Evolutionary conservation across 352 stramenopile genomes (phyloP).

Genomic region (Phytopythium montanum): DNA sequence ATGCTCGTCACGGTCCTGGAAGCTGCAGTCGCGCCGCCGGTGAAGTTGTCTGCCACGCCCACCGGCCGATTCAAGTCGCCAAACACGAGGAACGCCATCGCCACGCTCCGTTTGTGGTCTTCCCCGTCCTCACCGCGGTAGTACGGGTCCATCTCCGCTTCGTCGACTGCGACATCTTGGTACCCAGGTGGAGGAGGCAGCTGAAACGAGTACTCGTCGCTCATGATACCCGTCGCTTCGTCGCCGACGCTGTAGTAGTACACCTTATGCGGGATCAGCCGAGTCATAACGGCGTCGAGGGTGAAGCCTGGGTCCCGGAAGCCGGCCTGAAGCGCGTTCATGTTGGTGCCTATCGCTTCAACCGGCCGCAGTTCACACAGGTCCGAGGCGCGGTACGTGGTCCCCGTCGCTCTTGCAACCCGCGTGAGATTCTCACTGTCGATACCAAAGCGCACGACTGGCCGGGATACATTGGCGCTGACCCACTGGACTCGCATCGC

Average conservation of each 20-base stretch:
- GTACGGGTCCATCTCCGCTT: slow-evolving; percentile 1
- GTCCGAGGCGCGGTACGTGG: slow-evolving; percentile 26
- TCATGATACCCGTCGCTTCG: slow-evolving; percentile 17
- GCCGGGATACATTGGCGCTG: slow-evolving; percentile 31
- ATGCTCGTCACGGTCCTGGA: slow-evolving; percentile 34
- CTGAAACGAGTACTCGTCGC: slow-evolving; percentile 24
- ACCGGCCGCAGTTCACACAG: slow-evolving; percentile 20
- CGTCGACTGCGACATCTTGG: slow-evolving; percentile 9
- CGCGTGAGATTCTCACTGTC: slow-evolving; percentile 12
- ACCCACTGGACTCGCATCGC: slow-evolving; percentile 59
- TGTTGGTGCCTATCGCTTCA: neutral
- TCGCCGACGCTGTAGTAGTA: slow-evolving; percentile 39
- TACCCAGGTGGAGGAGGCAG: slow-evolving; percentile 21
- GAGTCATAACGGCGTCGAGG: slow-evolving; percentile 36
- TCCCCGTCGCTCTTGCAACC: slow-evolving; percentile 13
- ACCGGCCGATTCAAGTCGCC: slow-evolving; percentile 54
- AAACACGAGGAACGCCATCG: slow-evolving; percentile 72
- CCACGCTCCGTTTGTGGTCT: slow-evolving; percentile 16
- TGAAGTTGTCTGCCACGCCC: slow-evolving; percentile 20
- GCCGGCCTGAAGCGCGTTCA: neutral
- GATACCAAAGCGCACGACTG: slow-evolving; percentile 35
- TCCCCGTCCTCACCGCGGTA: slow-evolving; percentile 5
- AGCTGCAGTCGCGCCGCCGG: slow-evolving; percentile 26
- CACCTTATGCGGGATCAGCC: slow-evolving; percentile 22
- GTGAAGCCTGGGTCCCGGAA: slow-evolving; percentile 34